Base-by-base conservation (phyloP, 768 basidiomycete genomes). In the Lentinus brumalis region DNA sequence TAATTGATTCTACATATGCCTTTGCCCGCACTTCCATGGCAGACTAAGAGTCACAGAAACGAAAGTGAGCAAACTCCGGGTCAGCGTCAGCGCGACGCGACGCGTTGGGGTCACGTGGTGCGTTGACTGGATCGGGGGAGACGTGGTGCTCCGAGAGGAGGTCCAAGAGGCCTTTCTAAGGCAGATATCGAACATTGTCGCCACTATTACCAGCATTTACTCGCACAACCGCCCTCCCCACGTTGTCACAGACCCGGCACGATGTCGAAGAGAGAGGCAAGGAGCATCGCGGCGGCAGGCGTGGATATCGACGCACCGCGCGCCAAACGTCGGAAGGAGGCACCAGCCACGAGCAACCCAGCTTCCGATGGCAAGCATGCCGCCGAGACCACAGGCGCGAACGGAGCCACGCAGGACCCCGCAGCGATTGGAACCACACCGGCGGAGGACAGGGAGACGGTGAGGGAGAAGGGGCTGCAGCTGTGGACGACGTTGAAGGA, bases 401-500 rank as follows among this genome's bases (percentile, higher is more conserved):
- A 44, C 61, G 66, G 69, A 42, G 73, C 57, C 53, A 73, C 76
- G 39, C 74, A 77, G 67, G 71, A 73, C 56, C 62, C 70, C 53
- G 73, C 65, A 49, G 64, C 55, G 65, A 69, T 59, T 50, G 69
- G 68, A 66, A 71, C 53, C 60, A 73, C 68, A 49, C 66, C 62
- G 18, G 68, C 59, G 5, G 72, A 69, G 50, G 70, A 72, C 49
- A 56, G 60, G 15, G 76, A 76, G 59, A 66, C 60, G 53, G 81
- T 88, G 71, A 86, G 81, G 70, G 86, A 86, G 75, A 82, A 85
- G 71, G 91, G 87, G 47, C 72, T 87, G 75, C 82, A 80, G 75
- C 74, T 92, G 77, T 92, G 89, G 87, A 84, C 87, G 71, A 83
- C 83, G 41, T 81, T 93, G 73, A 90, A 85, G 82, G 88, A 91